Evolutionary conservation across 306 rosid genomes (phyloP).

Genomic region (Corylus avellana): DNA sequence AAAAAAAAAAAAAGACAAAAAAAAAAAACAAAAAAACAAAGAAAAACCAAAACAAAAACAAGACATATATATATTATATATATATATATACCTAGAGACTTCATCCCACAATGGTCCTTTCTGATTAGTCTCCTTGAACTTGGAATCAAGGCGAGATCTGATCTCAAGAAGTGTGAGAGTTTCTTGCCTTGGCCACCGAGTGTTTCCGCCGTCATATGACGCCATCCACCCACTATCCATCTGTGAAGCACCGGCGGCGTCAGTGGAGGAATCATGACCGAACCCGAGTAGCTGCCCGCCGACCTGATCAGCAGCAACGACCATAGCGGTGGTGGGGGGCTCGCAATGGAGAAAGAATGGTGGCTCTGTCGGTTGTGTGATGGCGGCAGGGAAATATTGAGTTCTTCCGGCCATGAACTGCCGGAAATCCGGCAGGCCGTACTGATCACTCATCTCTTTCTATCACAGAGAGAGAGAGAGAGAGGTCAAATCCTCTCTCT

Average conservation of each 20-base stretch:
- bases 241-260: slow-evolving; percentile 3
- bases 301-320: slow-evolving; percentile 20
- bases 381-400: slow-evolving; percentile 24
- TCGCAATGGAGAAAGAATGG: slow-evolving; percentile 37
- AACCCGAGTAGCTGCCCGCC: slow-evolving; percentile 20
- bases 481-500: slow-evolving; percentile 1
- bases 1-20: neutral
- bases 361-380: slow-evolving; percentile 27
- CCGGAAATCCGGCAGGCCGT: slow-evolving; percentile 58
- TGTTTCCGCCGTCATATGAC: slow-evolving; percentile 42
- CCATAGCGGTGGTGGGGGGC: slow-evolving; percentile 12
- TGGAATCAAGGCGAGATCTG: slow-evolving; percentile 85
- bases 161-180: slow-evolving; percentile 80
- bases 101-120: slow-evolving; percentile 85
- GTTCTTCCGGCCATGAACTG: slow-evolving; percentile 44
- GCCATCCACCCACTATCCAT: slow-evolving; percentile 46
- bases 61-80: no score
- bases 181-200: slow-evolving; percentile 85
- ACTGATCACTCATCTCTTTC: slow-evolving; percentile 37
- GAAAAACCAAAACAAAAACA: neutral
- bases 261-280: neutral
- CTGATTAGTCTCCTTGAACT: slow-evolving; percentile 74
- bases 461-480: neutral
- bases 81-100: slow-evolving; percentile 63
- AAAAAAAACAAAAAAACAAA: no score